Evolutionary conservation across 1,139 yeast species (phyloP), one percentile per base, ranked within the genome.

Genomic region (Yamadazyma membranifaciens): DNA sequence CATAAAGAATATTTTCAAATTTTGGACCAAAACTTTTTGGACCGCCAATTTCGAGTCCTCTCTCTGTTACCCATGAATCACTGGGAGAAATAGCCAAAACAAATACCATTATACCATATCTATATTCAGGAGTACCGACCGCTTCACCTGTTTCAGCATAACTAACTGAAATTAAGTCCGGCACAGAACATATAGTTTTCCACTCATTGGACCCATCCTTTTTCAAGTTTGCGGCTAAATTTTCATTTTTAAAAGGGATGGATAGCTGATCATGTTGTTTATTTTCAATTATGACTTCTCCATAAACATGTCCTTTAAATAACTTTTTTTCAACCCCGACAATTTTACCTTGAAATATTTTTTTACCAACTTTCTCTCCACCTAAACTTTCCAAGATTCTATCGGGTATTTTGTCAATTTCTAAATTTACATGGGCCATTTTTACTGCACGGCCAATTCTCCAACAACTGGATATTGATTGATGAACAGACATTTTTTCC

Each of bases 181-280:
- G 79, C 14, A 73, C 77, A 2, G 73, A 60, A 22, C 68, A 63
- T 12, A 69, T 39, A 34, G 51, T 20, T 51, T 54, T 40, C 60
- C 51, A 41, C 39, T 50, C 31, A 50, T 57, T 34, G 38, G 44
- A 43, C 9, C 48, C 51, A 16, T 48, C 42, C 12, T 48, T 46
- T 22, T 48, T 51, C 27, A 52, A 43, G 39, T 48, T 58, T 13
- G 69, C 69, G 24, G 56, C 54, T 30, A 73, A 60, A 45, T 70
- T 73, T 49, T 72, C 78, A 45, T 73, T 72, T 49, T 72, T 71
- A 59, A 71, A 72, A 11, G 77, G 75, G 31, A 72, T 67, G 6
- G 44, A 46, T 61, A 64, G 46, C 36, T 45, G 54, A 25, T 47
- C 50, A 12, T 49, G 41, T 2, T 40, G 37, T 28, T 45, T 47